phyloP scores from a whole-genome alignment of 768 basidiomycete genomes.

The Pholiota conissans region DNA sequence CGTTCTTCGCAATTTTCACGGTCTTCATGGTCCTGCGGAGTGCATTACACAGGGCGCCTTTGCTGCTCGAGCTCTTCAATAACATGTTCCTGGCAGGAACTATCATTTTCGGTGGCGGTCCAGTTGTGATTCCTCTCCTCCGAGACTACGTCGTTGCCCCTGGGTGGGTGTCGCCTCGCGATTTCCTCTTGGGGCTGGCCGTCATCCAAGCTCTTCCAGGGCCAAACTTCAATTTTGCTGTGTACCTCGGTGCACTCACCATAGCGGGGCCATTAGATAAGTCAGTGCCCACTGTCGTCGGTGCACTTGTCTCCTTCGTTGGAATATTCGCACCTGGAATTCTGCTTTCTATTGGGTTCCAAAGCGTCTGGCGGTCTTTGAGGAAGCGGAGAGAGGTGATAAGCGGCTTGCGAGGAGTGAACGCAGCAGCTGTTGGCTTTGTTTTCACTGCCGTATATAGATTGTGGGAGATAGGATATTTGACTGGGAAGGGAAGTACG shows the following conservation, averaged over 20 bases:
- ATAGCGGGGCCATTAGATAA: conserved; percentile 22
- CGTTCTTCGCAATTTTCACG: conserved; percentile 28
- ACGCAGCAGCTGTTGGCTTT: conserved; percentile 42
- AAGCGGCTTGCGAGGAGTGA: conserved; percentile 37
- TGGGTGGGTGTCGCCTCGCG: conserved; percentile 51
- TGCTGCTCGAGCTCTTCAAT: conserved; percentile 37
- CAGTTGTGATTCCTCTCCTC: conserved; percentile 56
- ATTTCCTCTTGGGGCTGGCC: conserved; percentile 55
- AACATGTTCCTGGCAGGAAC: conserved; percentile 50
- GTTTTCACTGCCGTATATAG: conserved; percentile 42
- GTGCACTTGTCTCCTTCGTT: conserved; percentile 46
- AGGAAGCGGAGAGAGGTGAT: conserved; percentile 28
- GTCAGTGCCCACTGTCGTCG: conserved; percentile 35
- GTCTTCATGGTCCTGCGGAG: conserved; percentile 30
- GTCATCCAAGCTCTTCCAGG: conserved; percentile 51
- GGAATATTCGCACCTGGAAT: conserved; percentile 53
- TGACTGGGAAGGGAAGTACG: conserved; percentile 25
- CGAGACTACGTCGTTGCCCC: conserved; percentile 50
- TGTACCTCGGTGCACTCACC: conserved; percentile 51
- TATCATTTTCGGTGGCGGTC: conserved; percentile 54
- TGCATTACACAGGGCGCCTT: conserved; percentile 22
- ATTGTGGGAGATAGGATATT: conserved; percentile 37
- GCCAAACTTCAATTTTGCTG: conserved; percentile 57
- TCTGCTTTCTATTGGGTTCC: conserved; percentile 35
- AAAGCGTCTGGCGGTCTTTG: conserved; percentile 33